Evolutionary conservation across 129 eudicot genomes (phyloP), one percentile per base, ranked within the genome.

Genomic region (Oenanthe sinensis): DNA sequence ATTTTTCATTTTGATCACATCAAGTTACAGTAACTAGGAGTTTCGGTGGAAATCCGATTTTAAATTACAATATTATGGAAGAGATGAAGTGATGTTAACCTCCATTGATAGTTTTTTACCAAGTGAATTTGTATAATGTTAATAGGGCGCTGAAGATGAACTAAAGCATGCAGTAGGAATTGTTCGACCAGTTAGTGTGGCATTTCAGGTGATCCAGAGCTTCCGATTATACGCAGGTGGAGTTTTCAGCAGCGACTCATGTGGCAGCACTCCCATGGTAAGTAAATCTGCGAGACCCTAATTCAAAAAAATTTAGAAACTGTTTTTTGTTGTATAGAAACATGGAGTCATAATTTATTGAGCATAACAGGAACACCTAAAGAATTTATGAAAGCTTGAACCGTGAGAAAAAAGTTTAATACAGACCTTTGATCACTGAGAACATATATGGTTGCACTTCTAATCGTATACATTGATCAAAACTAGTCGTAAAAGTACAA

Each of bases 61-160:
- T 0, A 42, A 72, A 42, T 72, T 17, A 44, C 76, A n/a, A 22
- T 43, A 1, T 17, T 44, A 24, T 43, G 7, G n/a, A 16, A 22
- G 15, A 43, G 48, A 45, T n/a, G 50, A 43, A 72, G 5, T 72
- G 37, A 43, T 72, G 5, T 2, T 43, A 72, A 43, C 6, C 10
- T n/a, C 37, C 20, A 42, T 22, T 73, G 8, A 71, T 73, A 22
- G 16, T 12, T 47, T 47, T 12, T 47, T 47, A 47, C 8, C 9
- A 12, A 19, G 4, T 43, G 17, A n/a, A 24, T 73, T 6, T 15
- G 24, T 16, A 14, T 6, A 50, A 50, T 80, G 24, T 69, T 71
- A 65, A 67, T 83, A 94, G 97, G 98, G 96, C 78, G 96, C 93
- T 73, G 99, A 96, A 82, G 95, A 96, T 86, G 99, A 96, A 79